Conservation (phyloP, 495 filamentous ascomycete species). For the Aspergillus sclerotioniger region DNA sequence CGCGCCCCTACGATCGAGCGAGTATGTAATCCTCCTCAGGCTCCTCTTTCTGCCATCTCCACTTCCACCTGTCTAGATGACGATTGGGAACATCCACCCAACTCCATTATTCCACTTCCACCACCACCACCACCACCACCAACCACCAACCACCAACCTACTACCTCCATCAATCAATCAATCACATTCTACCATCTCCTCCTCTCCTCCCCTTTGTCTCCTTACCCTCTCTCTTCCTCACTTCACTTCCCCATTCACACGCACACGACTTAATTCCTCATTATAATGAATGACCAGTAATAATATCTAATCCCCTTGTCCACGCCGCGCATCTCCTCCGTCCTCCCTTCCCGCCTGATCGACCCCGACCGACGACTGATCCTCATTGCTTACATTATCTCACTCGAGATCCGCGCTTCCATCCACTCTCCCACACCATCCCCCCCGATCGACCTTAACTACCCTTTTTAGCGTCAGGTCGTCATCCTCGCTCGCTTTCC, state of each 20-base stretch:
- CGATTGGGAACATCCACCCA: conserved; percentile 16
- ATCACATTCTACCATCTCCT: neutral
- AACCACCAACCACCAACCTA: neutral
- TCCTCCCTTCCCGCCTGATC: conserved; percentile 12
- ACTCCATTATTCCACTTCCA: neutral
- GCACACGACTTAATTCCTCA: neutral
- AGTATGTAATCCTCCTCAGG: conserved; percentile 6
- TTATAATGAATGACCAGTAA: conserved; percentile 1
- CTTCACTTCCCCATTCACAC: neutral
- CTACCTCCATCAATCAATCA: neutral
- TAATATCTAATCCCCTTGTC: neutral
- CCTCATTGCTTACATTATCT: conserved; percentile 30
- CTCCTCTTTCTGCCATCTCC: conserved; percentile 30
- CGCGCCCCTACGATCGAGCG: conserved; percentile 17
- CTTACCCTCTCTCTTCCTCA: neutral
- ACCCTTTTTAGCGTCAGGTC: conserved; percentile 31
- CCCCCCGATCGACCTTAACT: conserved; percentile 25
- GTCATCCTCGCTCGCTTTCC: conserved; percentile 25
- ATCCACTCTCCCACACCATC: conserved; percentile 28
- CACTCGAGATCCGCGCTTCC: conserved; percentile 24
- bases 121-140: neutral
- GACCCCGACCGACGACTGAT: conserved; percentile 7
- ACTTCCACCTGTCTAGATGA: conserved; percentile 25
- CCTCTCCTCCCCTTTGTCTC: neutral
- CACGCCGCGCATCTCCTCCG: neutral